Conservation (phyloP, 495 filamentous ascomycete genomes). For the Hypoxylon intermedium region DNA sequence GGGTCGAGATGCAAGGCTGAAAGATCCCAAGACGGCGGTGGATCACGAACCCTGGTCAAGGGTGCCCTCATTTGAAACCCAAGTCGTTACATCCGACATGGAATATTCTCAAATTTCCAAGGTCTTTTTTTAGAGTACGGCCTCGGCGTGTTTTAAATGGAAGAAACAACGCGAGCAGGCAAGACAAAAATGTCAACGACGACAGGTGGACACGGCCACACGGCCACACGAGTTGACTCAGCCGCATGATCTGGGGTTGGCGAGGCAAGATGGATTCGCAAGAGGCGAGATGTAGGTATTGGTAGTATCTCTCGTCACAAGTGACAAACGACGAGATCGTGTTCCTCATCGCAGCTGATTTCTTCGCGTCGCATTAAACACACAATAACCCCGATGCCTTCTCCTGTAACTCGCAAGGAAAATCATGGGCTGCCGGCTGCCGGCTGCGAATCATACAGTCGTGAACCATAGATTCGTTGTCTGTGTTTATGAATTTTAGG, state of each 20-base stretch:
- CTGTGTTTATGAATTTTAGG: not conserved
- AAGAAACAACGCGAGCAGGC: constrained; percentile 8
- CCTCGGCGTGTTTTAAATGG: constrained; percentile 6
- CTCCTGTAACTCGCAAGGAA: constrained; percentile 9
- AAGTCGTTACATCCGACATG: constrained; percentile 23
- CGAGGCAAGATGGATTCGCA: not conserved
- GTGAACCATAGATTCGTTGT: not conserved
- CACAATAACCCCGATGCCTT: not conserved
- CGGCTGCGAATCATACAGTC: constrained; percentile 14
- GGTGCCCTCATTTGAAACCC: constrained; percentile 29
- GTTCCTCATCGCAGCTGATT: not conserved
- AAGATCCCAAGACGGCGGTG: constrained; percentile 23
- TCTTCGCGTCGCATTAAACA: not conserved
- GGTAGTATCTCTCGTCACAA: too few relatives aligned
- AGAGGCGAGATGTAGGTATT: not conserved
- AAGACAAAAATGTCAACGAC: constrained; percentile 20
- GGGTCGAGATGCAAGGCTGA: constrained; percentile 31
- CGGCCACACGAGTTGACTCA: not conserved
- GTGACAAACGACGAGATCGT: not conserved
- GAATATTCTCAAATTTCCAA: constrained; percentile 10
- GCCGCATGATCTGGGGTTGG: constrained; percentile 10
- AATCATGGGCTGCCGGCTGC: not conserved
- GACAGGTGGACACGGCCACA: constrained; percentile 2
- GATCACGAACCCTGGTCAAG: constrained; percentile 24
- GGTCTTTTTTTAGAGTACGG: constrained; percentile 13